Base-by-base conservation (phyloP, 441 rosid genomes). In the Kokia cookei region DNA sequence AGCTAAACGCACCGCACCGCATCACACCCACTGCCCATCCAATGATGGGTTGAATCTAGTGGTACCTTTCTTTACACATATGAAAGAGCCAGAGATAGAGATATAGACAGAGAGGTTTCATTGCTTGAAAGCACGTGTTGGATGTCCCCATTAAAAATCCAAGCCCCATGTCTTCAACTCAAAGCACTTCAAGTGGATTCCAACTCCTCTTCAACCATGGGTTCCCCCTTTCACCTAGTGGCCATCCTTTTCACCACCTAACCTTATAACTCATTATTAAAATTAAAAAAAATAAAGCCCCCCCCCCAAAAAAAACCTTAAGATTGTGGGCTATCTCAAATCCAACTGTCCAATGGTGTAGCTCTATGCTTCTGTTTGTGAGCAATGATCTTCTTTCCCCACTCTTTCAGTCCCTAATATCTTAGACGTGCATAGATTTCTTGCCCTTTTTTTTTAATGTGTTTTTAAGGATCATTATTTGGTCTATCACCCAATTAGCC, bases 211-310 rank as follows among this genome's bases (percentile, higher is more conserved):
- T 86, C 93, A 87, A 88, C 89, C 87, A 81, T 55, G 77, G 80
- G 73, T 66, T 65, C 79, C 79, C n/a, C 77, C n/a, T 22, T 84
- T 78, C 79, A 80, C 83, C 60, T 80, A 83, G 96, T 83, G 91
- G 92, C 87, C 83, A 82, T 92, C 91, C 77, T 83, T 93, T 89
- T 89, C 97, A 85, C 87, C 88, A 89, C 93, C 97, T 84, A 93
- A 90, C 86, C 84, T 15, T n/a, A 40, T 77, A 83, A 83, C 82
- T 5, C 78, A 87, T 78, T 80, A 80, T 32, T 32, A 75, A 45
- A 10, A 47, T 15, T 54, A 6, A 15, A 54, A 7, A 22, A 63
- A 19, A 19, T 19, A 19, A 62, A 8, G 10, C 61, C 64, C 74
- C 8, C 22, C 12, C 3, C 8, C 22, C 12, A 1, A 26, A 64